A percentile compares a stretch with the other conserved stretches of the same genome.
Conservation (phyloP, 2,329 filamentous ascomycete species). For the Colletotrichum tanaceti region DNA sequence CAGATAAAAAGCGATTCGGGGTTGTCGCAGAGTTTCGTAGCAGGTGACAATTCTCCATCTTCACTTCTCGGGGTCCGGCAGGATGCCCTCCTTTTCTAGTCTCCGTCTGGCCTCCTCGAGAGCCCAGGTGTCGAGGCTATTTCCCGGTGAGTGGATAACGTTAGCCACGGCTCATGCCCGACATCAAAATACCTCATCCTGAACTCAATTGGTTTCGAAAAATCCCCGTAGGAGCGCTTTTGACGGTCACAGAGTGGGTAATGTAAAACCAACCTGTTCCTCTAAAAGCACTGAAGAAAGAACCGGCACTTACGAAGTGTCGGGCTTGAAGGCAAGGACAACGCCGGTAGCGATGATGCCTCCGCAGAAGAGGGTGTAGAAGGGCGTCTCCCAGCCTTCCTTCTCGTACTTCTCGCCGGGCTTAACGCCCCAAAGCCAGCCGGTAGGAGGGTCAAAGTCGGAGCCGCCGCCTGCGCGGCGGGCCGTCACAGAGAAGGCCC, state of each 20-base stretch:
- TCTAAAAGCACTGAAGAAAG: background rate
- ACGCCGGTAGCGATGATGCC: slow-evolving; percentile 78
- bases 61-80: slow-evolving; percentile 77
- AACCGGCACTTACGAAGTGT: slow-evolving; percentile 85
- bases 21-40: slow-evolving; percentile 10
- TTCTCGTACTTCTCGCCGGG: slow-evolving; percentile 95
- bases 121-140: slow-evolving; percentile 98
- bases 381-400: slow-evolving; percentile 94
- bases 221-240: background rate
- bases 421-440: slow-evolving; percentile 94
- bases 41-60: slow-evolving; percentile 61
- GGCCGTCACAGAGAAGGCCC: slow-evolving; percentile 59
- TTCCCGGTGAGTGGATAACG: slow-evolving; percentile 18
- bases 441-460: slow-evolving; percentile 88
- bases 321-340: slow-evolving; percentile 95
- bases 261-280: background rate
- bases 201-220: background rate
- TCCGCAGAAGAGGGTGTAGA: slow-evolving; percentile 86
- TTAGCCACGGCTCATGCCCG: slow-evolving; percentile 44
- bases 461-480: slow-evolving; percentile 59
- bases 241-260: too few species aligned
- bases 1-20: slow-evolving; percentile 9
- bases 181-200: slow-evolving; percentile 31
- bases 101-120: slow-evolving; percentile 95
- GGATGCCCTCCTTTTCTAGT: slow-evolving; percentile 94